phyloP scores from a whole-genome alignment of 2,329 filamentous ascomycete genomes.

The Mariannaea sp. region DNA sequence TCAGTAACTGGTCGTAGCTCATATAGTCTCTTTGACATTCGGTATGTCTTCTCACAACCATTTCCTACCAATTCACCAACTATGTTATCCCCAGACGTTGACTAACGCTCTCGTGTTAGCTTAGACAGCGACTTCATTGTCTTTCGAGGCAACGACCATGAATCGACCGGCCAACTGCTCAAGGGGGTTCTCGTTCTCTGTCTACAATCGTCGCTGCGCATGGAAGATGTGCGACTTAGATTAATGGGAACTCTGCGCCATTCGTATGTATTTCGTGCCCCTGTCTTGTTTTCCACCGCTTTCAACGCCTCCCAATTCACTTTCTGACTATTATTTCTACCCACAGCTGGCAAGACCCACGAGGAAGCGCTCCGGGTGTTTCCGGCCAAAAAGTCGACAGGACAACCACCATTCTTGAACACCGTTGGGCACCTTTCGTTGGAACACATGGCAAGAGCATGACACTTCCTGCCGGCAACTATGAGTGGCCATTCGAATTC shows the following conservation, averaged over 20 bases:
- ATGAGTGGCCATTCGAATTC: constrained; percentile 81
- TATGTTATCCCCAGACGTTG: too few relatives aligned
- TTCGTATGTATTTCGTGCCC: constrained; percentile 56
- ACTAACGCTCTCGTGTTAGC: constrained; percentile 47
- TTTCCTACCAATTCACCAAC: too few relatives aligned
- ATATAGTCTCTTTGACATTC: constrained; percentile 62
- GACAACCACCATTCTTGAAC: constrained; percentile 65
- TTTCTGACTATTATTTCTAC: constrained; percentile 22
- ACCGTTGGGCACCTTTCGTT: constrained; percentile 72
- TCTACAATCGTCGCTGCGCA: constrained; percentile 68
- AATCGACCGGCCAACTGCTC: constrained; percentile 75
- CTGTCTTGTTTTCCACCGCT: not conserved
- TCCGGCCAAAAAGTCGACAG: constrained; percentile 64
- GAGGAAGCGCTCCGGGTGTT: constrained; percentile 61
- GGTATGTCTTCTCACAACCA: too few relatives aligned
- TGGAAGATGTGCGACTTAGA: constrained; percentile 75
- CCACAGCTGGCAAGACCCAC: constrained; percentile 56
- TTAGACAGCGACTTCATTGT: constrained; percentile 81
- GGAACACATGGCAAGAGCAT: constrained; percentile 59
- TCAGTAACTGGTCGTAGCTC: constrained; percentile 56
- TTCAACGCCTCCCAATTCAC: too few relatives aligned
- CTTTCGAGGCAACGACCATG: constrained; percentile 74
- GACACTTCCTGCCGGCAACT: constrained; percentile 72
- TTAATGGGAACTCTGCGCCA: constrained; percentile 70
- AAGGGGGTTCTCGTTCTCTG: constrained; percentile 77